Evolutionary conservation across 164 flowering plant genomes (phyloP), one percentile per base, ranked within the genome.

Genomic region (Berberis vulgaris): DNA sequence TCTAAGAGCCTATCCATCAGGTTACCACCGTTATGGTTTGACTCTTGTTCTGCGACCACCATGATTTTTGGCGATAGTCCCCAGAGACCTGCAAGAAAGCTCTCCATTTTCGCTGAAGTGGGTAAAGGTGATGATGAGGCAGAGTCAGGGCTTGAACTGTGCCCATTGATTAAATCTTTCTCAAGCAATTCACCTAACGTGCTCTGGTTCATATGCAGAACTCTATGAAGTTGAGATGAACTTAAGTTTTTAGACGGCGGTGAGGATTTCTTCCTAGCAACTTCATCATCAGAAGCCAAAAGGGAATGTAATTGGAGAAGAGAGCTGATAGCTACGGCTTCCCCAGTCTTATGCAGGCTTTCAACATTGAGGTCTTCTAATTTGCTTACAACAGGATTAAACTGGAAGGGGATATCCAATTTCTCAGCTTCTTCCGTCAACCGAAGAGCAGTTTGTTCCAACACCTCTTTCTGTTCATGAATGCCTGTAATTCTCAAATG

Each of bases 41-140:
- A 81, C 53, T 88, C 97, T 67, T 88, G 97, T 67, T 91, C 96
- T 1, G 91, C 71, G 7, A 88, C 77, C 57, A 88, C 88, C 88
- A 91, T 79, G 40, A 91, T 60, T 70, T 88, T 91, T 1, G 97
- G 97, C 0, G 89, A 83, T 12, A 86, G 67, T 4, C 83, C 80
- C 82, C 90, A 76, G 4, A 90, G 76, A n/a, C 88, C 72, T 41
- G 64, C 67, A 2, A 90, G 81, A 62, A 87, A 83, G 62, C 80
- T 72, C 45, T 76, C 90, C 72, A 92, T 72, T 67, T 77, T 87
- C 0, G 76, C 65, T 2, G 87, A 77, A 44, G 66, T 55, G 55
- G 67, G 38, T 7, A 67, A 54, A 11, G 77, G 82, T 1, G 89
- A 77, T 0, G 96, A 86, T 9, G 85, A 84, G 40, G 83, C 75